These are phyloP conservation scores for Aspergillus sp. DNA, from an alignment of 2,329 filamentous ascomycete genomes.

Conservation along the genomic window DNA sequence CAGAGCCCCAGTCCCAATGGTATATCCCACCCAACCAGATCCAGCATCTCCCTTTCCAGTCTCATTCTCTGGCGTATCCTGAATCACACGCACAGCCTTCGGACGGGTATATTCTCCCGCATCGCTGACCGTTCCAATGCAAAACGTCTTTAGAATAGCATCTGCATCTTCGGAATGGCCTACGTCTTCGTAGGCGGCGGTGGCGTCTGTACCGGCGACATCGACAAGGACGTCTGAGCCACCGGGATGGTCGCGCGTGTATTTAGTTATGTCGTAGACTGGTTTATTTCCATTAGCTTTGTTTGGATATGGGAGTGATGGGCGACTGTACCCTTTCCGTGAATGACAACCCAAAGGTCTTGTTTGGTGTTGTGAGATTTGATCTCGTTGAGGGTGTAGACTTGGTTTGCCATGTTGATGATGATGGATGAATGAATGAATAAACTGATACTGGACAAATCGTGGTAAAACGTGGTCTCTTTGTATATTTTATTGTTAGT, in stretches of 20 bases:
- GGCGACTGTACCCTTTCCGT: conserved; percentile 46
- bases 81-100: conserved; percentile 15
- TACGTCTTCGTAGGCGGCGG: conserved; percentile 39
- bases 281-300: background rate
- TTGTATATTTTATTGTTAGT: no score
- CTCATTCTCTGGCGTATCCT: background rate
- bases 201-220: conserved; percentile 39
- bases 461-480: no score
- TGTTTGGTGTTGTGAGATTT: conserved; percentile 45
- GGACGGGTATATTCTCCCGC: conserved; percentile 12
- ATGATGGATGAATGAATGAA: no score
- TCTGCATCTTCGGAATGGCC: conserved; percentile 44
- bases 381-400: conserved; percentile 30
- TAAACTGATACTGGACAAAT: no score
- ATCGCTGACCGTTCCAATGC: conserved; percentile 32
- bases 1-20: background rate
- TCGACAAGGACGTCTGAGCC: conserved; percentile 38
- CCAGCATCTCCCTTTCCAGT: background rate
- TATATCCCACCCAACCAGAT: background rate
- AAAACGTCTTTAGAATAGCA: conserved; percentile 35
- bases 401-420: no score
- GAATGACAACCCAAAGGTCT: conserved; percentile 53
- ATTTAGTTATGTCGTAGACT: conserved; percentile 59
- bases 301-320: background rate
- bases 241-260: conserved; percentile 55